phyloP scores from a whole-genome alignment of 2,329 filamentous ascomycete genomes.

The Nemania sp. region DNA sequence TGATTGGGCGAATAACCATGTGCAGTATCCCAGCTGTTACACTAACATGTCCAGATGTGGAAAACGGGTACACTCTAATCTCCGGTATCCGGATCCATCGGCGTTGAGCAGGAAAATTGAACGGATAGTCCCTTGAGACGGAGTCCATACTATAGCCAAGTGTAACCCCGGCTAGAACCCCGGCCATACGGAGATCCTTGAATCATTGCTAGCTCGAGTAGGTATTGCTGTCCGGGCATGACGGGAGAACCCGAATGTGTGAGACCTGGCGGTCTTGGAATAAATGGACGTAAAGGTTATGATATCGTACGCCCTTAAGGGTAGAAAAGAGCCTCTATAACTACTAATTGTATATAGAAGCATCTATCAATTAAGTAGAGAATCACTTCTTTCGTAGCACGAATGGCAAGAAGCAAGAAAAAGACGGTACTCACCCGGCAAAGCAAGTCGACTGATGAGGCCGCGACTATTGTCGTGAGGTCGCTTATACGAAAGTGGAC shows the following conservation, averaged over 20 bases:
- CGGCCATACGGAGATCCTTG: neutral
- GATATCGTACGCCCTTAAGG: too few species aligned
- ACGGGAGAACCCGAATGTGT: too few species aligned
- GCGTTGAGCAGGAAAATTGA: neutral
- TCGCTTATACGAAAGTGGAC: too few species aligned
- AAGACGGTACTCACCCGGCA: too few species aligned
- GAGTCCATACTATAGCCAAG: neutral
- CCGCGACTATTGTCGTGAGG: too few species aligned
- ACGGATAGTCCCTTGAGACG: slow-evolving; percentile 11
- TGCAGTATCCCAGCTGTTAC: slow-evolving; percentile 1
- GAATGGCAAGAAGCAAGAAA: too few species aligned
- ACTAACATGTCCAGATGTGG: slow-evolving; percentile 7
- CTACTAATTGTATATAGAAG: too few species aligned
- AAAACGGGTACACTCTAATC: slow-evolving; percentile 4
- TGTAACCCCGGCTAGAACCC: slow-evolving; percentile 2
- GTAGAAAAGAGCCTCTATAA: too few species aligned
- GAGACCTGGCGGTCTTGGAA: neutral
- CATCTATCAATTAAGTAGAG: too few species aligned
- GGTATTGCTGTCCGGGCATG: neutral
- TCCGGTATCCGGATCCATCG: slow-evolving; percentile 4
- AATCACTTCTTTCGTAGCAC: too few species aligned
- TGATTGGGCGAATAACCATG: slow-evolving; percentile 11
- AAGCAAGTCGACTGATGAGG: too few species aligned
- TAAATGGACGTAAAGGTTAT: too few species aligned
- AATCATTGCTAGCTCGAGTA: slow-evolving; percentile 9